phyloP scores from a whole-genome alignment of 225 moss, liverwort and hornwort genomes.

The Sphagnum tenellum region DNA sequence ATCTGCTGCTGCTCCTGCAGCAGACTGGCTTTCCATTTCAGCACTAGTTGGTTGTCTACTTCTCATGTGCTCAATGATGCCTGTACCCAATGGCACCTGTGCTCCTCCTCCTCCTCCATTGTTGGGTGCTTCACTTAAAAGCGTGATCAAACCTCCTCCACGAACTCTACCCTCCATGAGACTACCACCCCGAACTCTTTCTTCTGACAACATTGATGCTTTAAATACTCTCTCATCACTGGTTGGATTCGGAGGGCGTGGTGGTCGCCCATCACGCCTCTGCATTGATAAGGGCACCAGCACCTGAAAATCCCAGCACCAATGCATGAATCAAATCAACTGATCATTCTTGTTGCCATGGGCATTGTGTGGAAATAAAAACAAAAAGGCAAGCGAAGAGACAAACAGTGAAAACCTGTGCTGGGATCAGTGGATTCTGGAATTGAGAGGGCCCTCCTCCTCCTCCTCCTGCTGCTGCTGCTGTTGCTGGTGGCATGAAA shows the following conservation, averaged over 20 bases:
- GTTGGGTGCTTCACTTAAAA: not conserved
- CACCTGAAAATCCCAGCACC: constrained; percentile 22
- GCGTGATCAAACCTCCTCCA: not conserved
- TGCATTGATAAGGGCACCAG: constrained; percentile 95
- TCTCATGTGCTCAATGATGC: not conserved
- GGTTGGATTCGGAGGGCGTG: constrained; percentile 19
- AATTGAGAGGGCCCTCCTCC: constrained; percentile 17
- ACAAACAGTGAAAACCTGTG: constrained; percentile 28
- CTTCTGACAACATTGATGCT: constrained; percentile 46
- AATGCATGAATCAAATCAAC: too few relatives aligned
- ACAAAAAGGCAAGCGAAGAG: too few relatives aligned
- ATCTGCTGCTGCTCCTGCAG: too few relatives aligned
- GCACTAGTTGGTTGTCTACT: too few relatives aligned
- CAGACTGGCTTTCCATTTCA: too few relatives aligned
- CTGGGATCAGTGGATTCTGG: constrained; percentile 69
- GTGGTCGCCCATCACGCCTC: constrained; percentile 35
- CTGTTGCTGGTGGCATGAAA: too few relatives aligned
- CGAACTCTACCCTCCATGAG: constrained; percentile 11
- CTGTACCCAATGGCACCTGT: constrained; percentile 12
- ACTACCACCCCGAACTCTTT: constrained; percentile 58
- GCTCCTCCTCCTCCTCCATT: not conserved
- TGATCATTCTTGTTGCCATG: too few relatives aligned
- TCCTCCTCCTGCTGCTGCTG: too few relatives aligned
- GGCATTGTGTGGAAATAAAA: too few relatives aligned
- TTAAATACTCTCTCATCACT: constrained; percentile 65